Evolutionary conservation across 73 alveolate genomes (phyloP).

Genomic region (Effrenium voratum): DNA sequence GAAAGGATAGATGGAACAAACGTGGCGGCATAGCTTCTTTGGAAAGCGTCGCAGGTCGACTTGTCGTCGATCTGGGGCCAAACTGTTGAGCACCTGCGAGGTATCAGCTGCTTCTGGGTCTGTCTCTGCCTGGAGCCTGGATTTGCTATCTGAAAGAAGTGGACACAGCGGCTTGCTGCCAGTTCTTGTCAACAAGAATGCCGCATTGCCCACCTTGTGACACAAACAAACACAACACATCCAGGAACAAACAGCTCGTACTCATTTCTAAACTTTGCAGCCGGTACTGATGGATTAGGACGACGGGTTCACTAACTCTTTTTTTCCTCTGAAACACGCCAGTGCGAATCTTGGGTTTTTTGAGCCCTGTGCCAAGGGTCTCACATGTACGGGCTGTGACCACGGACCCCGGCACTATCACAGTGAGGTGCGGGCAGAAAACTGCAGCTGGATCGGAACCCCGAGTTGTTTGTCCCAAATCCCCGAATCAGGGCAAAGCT

Average conservation of each 20-base stretch:
- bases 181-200: no score
- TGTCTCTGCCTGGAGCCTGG: conserved; percentile 14
- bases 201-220: no score
- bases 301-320: no score
- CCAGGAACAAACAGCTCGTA: no score
- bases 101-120: conserved; percentile 25
- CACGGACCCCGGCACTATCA: not conserved
- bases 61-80: not conserved
- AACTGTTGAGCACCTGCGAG: not conserved
- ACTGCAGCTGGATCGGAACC: not conserved
- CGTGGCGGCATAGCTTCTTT: not conserved
- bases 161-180: no score
- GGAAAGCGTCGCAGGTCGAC: not conserved
- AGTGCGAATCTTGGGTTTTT: no score
- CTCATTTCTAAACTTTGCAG: no score
- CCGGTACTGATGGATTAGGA: no score
- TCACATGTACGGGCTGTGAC: conserved; percentile 12
- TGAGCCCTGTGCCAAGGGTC: not conserved
- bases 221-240: no score
- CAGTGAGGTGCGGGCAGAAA: not conserved
- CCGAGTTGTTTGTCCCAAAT: not conserved
- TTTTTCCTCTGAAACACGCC: no score
- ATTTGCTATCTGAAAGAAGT: no score
- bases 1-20: not conserved
- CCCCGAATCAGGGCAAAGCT: not conserved